These are phyloP conservation scores for Mrakia gelida DNA, from an alignment of 768 basidiomycete genomes.

Conservation along the genomic window DNA sequence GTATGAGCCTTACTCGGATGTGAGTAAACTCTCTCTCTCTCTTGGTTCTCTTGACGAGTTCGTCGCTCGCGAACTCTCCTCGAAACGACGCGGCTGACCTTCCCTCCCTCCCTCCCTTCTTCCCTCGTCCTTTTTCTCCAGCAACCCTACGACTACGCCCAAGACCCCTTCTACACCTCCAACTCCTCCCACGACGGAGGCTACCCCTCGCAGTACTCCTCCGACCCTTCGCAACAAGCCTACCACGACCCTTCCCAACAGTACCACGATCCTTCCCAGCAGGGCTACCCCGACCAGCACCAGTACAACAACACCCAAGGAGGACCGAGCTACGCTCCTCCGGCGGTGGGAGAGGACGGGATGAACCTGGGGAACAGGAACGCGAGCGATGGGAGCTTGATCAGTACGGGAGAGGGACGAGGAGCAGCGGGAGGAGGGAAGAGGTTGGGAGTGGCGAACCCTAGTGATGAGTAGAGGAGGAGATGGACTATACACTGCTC, in stretches of 20 bases:
- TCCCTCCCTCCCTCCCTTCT: background rate
- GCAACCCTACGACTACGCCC: conserved; percentile 24
- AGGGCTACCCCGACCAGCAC: background rate
- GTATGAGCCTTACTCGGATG: conserved; percentile 29
- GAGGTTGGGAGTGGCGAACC: conserved; percentile 22
- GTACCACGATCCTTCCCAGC: background rate
- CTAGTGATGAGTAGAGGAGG: conserved; percentile 25
- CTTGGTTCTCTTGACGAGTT: background rate
- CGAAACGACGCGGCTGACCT: no score
- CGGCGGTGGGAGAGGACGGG: background rate
- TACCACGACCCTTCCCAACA: background rate
- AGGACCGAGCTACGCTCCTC: background rate
- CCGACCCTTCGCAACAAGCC: background rate
- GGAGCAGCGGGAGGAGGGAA: background rate
- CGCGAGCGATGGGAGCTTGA: conserved; percentile 15
- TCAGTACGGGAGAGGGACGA: background rate
- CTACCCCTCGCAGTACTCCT: background rate
- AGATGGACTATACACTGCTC: no score
- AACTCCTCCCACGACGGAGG: background rate
- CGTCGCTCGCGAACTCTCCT: background rate
- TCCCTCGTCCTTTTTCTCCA: background rate
- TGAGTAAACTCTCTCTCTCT: background rate
- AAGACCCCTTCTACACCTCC: conserved; percentile 17
- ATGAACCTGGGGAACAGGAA: background rate
- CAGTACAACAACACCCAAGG: background rate